Conservation (phyloP, 176 grass and related monocot genomes). For the Cenchrus fungigraminus region DNA sequence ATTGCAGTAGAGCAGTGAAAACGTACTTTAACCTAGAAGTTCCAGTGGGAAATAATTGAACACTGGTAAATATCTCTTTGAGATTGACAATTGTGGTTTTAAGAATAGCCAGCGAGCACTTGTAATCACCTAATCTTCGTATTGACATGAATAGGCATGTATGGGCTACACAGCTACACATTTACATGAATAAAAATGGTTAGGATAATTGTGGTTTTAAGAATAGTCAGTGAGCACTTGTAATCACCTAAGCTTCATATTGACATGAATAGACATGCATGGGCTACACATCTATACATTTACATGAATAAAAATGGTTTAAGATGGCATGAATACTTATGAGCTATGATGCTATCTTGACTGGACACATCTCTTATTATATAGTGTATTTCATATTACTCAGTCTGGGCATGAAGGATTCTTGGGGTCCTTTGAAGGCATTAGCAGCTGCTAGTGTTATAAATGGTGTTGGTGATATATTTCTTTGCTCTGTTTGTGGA, state of each 20-base stretch:
- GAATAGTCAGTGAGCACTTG: not conserved
- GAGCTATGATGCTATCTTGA: slow-evolving; percentile 22
- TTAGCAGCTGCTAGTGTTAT: slow-evolving; percentile 80
- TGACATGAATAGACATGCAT: not conserved
- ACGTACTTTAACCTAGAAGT: not conserved
- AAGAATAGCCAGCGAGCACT: slow-evolving; percentile 1
- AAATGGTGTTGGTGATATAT: slow-evolving; percentile 79
- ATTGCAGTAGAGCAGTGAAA: slow-evolving; percentile 4
- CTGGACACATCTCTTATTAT: slow-evolving; percentile 42
- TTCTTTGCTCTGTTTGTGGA: slow-evolving; percentile 80
- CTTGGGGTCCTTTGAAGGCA: slow-evolving; percentile 96
- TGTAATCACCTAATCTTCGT: slow-evolving; percentile 4
- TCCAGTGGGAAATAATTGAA: slow-evolving; percentile 1
- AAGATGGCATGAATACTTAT: not conserved
- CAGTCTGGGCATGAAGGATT: slow-evolving; percentile 99
- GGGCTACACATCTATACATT: not conserved
- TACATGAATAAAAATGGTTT: slow-evolving; percentile 17
- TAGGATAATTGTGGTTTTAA: not conserved
- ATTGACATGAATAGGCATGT: not conserved
- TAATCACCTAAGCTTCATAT: slow-evolving; percentile 15
- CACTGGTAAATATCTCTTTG: slow-evolving; percentile 10
- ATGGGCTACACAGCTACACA: not conserved
- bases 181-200: not conserved
- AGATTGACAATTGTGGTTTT: slow-evolving; percentile 18
- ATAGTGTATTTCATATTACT: slow-evolving; percentile 30